Percentiles rank a stretch among this genome's conserved stretches.
These are phyloP conservation scores for Cladosporium sp. DNA, from an alignment of 2,329 filamentous ascomycete genomes.

Conservation along the genomic window DNA sequence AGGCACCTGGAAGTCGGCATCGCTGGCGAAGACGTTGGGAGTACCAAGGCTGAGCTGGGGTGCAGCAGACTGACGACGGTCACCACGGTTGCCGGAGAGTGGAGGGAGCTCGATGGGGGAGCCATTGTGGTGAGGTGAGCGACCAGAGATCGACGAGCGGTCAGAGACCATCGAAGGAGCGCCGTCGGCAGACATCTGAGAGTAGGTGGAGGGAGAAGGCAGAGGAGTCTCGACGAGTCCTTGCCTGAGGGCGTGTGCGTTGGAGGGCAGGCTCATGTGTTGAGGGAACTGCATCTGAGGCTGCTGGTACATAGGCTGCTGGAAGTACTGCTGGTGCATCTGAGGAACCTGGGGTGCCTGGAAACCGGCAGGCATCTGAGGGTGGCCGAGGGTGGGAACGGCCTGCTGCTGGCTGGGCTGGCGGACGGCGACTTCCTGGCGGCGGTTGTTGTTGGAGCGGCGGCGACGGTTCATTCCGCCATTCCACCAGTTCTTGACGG, in stretches of 20 bases:
- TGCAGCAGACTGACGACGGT: constrained; percentile 25
- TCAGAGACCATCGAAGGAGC: constrained; percentile 69
- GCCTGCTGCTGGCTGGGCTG: constrained; percentile 19
- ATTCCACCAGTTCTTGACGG: constrained; percentile 98
- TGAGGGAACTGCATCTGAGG: constrained; percentile 21
- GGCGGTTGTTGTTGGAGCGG: constrained; percentile 34
- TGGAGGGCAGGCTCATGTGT: constrained; percentile 28
- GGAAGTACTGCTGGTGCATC: constrained; percentile 13
- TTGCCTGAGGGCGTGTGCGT: constrained; percentile 23
- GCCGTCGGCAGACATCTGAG: constrained; percentile 56
- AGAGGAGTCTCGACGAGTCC: constrained; percentile 49
- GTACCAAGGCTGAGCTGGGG: constrained; percentile 34
- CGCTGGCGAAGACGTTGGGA: constrained; percentile 25
- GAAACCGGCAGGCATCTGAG: constrained; percentile 6
- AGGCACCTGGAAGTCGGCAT: constrained; percentile 27
- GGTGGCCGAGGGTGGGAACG: constrained; percentile 4
- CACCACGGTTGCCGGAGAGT: constrained; percentile 25
- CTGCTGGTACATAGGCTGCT: constrained; percentile 17
- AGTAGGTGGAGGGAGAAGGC: constrained; percentile 57
- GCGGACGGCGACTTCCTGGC: constrained; percentile 28
- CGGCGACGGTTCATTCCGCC: constrained; percentile 77
- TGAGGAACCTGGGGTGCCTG: constrained; percentile 1
- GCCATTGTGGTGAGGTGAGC: constrained; percentile 39
- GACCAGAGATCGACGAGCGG: constrained; percentile 39
- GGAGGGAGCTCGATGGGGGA: constrained; percentile 42